Evolutionary conservation across 2,329 filamentous ascomycete genomes (phyloP), one percentile per base, ranked within the genome.

Genomic region (Blumeria graminis): DNA sequence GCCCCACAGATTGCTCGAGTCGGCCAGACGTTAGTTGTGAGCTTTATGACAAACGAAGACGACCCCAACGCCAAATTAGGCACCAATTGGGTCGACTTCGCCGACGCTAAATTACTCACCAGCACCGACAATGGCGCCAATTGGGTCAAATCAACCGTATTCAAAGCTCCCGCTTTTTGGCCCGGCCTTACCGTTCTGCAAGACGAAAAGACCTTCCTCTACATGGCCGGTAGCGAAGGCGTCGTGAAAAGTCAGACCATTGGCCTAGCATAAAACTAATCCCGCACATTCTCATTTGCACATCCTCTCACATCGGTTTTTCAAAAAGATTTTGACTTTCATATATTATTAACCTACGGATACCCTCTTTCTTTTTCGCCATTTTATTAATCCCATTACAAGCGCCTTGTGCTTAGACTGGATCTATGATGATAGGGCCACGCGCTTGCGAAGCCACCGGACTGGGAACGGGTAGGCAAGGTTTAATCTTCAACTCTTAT

Each of bases 11-110:
- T 59, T 7, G 33, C 50, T 5, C 33, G 46, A 35, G 55, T 57
- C 11, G 58, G 58, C 6, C 39, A 56, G 22, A 58, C 10, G 6
- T 22, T 59, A 33, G 55, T 59, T 4, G 48, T 59, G n/a, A 57
- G 48, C 35, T 59, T 59, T 32, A 57, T 58, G 56, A 59, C 58
- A 14, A 50, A 59, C 32, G 58, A 59, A 54, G 54, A 56, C 38
- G 18, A 53, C 16, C 34, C 50, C 6, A 53, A 38, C 16, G 33
- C 50, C 33, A 28, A 28, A 28, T 28, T 28, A 28, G 22, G 22
- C 22, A 18, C 39, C 13, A 16, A 34, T 16, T 53, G 50, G 50
- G 38, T 53, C n/a, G n/a, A 36, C 13, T 18, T 34, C 3, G 50
- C 50, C 35, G 50, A 53, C 22, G 50, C 50, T 10, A 53, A 53